phyloP scores from a whole-genome alignment of 176 grass and related monocot species.

The Thinopyrum elongatum region DNA sequence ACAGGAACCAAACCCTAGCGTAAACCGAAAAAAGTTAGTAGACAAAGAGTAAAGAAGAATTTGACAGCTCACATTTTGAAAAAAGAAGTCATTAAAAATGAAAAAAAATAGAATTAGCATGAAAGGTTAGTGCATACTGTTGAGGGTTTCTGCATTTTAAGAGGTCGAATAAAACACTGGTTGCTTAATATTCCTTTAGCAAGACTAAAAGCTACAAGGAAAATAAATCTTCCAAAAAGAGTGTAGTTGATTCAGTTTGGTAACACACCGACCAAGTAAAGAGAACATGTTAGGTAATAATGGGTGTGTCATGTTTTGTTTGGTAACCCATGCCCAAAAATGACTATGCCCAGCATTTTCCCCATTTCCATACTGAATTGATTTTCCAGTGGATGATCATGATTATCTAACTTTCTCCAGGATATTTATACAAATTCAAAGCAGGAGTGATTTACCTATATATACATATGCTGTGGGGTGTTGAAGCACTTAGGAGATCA shows the following conservation, averaged over 20 bases:
- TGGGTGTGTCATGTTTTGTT: not conserved
- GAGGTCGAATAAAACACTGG: slow-evolving; percentile 8
- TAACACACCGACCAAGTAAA: not conserved
- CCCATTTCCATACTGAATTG: not conserved
- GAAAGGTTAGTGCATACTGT: not conserved
- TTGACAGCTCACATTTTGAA: not conserved
- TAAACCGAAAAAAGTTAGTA: not conserved
- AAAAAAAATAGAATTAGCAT: not conserved
- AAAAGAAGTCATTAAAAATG: not conserved
- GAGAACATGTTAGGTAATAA: not conserved
- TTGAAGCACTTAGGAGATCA: slow-evolving; percentile 9
- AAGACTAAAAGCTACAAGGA: not conserved
- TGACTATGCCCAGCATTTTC: not conserved
- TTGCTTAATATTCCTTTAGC: slow-evolving; percentile 11
- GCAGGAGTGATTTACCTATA: not conserved
- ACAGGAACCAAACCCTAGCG: slow-evolving; percentile 4
- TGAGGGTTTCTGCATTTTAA: not conserved
- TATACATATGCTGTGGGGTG: not conserved
- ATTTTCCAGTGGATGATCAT: not conserved
- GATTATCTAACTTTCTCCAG: slow-evolving; percentile 3
- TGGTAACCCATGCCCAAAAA: not conserved
- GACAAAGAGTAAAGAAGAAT: not conserved
- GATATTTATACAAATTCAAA: not conserved
- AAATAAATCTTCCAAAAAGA: not conserved
- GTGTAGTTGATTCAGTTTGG: not conserved